Evolutionary conservation across 2,329 filamentous ascomycete genomes (phyloP).

Genomic region (Microcyclosporella mali): DNA sequence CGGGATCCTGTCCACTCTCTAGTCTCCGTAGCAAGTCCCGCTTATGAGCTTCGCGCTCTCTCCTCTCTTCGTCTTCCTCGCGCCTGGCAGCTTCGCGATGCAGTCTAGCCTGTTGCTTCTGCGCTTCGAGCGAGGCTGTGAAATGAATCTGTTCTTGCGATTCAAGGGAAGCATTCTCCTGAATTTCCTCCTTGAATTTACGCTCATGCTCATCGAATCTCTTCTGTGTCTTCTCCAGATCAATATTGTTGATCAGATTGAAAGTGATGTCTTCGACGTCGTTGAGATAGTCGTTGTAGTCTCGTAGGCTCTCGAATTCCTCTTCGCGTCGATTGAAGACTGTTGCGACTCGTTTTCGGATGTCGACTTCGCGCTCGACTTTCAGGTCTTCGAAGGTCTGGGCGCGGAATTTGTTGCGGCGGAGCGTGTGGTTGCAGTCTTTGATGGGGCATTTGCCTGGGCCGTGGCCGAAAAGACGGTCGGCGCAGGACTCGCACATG

Average conservation of each 20-base stretch:
- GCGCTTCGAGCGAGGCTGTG: slow-evolving; percentile 46
- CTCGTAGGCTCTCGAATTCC: slow-evolving; percentile 77
- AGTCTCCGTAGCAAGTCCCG: slow-evolving; percentile 66
- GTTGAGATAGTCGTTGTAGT: slow-evolving; percentile 92
- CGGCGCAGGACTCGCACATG: slow-evolving; percentile 95
- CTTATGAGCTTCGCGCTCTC: slow-evolving; percentile 56
- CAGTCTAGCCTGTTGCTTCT: slow-evolving; percentile 60
- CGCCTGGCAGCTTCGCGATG: slow-evolving; percentile 57
- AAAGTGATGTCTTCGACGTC: slow-evolving; percentile 85
- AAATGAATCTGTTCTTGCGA: slow-evolving; percentile 44
- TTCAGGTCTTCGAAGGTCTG: slow-evolving; percentile 86
- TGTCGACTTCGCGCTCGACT: slow-evolving; percentile 90
- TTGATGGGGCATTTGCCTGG: slow-evolving; percentile 89
- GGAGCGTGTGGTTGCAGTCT: slow-evolving; percentile 77
- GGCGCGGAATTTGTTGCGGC: slow-evolving; percentile 74
- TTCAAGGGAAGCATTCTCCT: slow-evolving; percentile 45
- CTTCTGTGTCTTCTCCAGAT: slow-evolving; percentile 58
- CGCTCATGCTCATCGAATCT: slow-evolving; percentile 65
- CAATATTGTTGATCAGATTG: slow-evolving; percentile 69
- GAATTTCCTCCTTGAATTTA: slow-evolving; percentile 58
- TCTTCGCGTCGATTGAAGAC: slow-evolving; percentile 86
- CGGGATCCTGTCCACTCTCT: slow-evolving; percentile 58
- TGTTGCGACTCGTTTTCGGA: slow-evolving; percentile 64
- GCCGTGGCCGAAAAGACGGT: slow-evolving; percentile 85
- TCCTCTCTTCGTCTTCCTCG: slow-evolving; percentile 66